Evolutionary conservation across 202 grass and related monocot genomes (phyloP).

Genomic region (Carex arenaria): DNA sequence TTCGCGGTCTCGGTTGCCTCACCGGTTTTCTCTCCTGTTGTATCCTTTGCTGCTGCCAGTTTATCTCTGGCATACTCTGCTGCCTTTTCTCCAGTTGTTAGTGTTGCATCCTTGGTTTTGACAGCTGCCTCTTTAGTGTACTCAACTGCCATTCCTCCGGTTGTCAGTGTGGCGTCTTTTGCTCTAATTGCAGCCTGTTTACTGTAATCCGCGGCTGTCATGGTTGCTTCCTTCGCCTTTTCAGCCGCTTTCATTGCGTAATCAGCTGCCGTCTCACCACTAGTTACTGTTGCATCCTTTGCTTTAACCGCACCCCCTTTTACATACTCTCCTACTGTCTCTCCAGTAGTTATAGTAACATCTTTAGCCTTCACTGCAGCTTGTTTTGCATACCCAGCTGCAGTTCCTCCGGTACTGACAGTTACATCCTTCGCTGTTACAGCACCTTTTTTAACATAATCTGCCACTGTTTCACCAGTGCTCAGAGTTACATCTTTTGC

Average conservation of each 20-base stretch:
- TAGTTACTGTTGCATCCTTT: constrained; percentile 23
- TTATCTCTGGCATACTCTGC: constrained; percentile 23
- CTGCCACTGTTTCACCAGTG: not conserved
- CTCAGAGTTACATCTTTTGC: constrained; percentile 13
- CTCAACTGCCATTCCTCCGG: constrained; percentile 25
- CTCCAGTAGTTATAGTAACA: not conserved
- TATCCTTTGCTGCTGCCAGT: constrained; percentile 20
- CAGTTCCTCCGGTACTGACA: not conserved
- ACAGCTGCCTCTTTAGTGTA: constrained; percentile 40
- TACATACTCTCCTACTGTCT: constrained; percentile 14
- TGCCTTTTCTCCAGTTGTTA: constrained; percentile 20
- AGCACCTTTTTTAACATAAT: constrained; percentile 14
- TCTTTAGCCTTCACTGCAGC: constrained; percentile 21
- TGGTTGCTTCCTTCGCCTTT: constrained; percentile 38
- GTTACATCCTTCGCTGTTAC: constrained; percentile 24
- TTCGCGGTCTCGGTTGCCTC: constrained; percentile 7
- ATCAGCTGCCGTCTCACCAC: constrained; percentile 21
- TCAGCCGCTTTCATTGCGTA: constrained; percentile 30
- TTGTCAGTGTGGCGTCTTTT: constrained; percentile 26
- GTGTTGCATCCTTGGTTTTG: constrained; percentile 35
- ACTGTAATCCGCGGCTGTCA: constrained; percentile 31
- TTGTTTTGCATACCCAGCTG: constrained; percentile 26
- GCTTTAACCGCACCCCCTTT: constrained; percentile 21
- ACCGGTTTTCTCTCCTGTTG: constrained; percentile 27
- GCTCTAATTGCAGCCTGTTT: constrained; percentile 28